Percentiles rank a stretch among this genome's conserved stretches.
phyloP scores from a whole-genome alignment of 164 flowering plant species.

The Annona cherimola region DNA sequence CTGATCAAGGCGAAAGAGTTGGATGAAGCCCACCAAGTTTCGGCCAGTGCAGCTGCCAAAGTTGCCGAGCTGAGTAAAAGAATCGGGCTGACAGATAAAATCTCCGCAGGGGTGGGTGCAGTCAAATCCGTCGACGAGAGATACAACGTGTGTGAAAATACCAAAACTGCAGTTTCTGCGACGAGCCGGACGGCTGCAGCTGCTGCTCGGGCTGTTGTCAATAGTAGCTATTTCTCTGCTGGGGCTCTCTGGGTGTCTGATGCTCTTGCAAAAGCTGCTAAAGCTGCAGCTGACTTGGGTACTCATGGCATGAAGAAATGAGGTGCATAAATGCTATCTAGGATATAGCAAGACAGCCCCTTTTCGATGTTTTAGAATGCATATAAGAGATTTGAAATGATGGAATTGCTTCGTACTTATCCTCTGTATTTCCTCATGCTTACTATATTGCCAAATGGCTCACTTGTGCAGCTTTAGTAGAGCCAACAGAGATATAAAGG shows the following conservation, averaged over 20 bases:
- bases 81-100: constrained; percentile 61
- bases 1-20: constrained; percentile 71
- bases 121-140: constrained; percentile 56
- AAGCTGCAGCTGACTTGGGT: constrained; percentile 72
- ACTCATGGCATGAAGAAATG: constrained; percentile 20
- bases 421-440: not conserved
- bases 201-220: constrained; percentile 61
- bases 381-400: not conserved
- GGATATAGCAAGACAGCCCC: not conserved
- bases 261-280: constrained; percentile 60
- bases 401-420: not conserved
- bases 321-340: not conserved
- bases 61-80: constrained; percentile 63
- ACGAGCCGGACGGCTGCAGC: constrained; percentile 62
- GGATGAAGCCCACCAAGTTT: constrained; percentile 63
- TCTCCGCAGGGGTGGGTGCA: constrained; percentile 60
- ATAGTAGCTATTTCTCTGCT: constrained; percentile 70
- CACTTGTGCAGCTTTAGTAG: not conserved
- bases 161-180: constrained; percentile 49
- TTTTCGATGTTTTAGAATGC: not conserved
- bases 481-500: too few species aligned
- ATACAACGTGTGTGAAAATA: constrained; percentile 48
- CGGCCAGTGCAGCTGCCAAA: constrained; percentile 67
- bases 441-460: not conserved
- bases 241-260: constrained; percentile 84